Conservation (phyloP, 2,329 filamentous ascomycete species). For the Graphilbum ipis-grandicollis region DNA sequence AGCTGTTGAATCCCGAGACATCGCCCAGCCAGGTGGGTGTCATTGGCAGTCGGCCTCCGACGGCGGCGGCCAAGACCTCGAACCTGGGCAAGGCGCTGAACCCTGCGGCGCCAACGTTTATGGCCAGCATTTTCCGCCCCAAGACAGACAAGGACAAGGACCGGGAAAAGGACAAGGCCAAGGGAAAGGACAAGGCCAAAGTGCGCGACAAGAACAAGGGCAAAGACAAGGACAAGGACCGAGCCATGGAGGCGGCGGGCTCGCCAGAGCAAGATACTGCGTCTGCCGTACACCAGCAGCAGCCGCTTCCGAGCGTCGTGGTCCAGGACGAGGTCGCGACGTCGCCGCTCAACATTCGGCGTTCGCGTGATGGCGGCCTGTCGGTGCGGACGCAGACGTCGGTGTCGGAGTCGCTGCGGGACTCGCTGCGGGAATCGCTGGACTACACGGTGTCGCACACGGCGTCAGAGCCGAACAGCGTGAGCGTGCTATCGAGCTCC, state of each 20-base stretch:
- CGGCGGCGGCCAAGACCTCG: conserved; percentile 22
- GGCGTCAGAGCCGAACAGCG: conserved; percentile 30
- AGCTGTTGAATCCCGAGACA: conserved; percentile 31
- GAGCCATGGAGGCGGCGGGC: conserved; percentile 1
- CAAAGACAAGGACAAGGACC: conserved; percentile 20
- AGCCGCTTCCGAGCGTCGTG: conserved; percentile 20
- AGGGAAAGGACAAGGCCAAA: conserved; percentile 21
- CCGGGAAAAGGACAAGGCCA: conserved; percentile 16
- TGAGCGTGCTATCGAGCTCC: conserved; percentile 21
- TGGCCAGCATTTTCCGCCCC: conserved; percentile 45
- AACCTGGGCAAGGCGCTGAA: conserved; percentile 51
- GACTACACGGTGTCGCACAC: conserved; percentile 39
- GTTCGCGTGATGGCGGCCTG: conserved; percentile 35
- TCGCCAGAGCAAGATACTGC: background rate
- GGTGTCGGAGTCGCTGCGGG: conserved; percentile 40
- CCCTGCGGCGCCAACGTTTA: conserved; percentile 78
- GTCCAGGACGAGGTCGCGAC: conserved; percentile 18
- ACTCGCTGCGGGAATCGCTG: conserved; percentile 41
- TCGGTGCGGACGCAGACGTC: conserved; percentile 42
- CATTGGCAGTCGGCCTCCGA: conserved; percentile 60
- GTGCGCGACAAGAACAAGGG: conserved; percentile 20
- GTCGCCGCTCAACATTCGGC: conserved; percentile 33
- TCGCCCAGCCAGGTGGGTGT: conserved; percentile 44
- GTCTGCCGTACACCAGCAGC: conserved; percentile 18
- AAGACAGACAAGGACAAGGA: conserved; percentile 19